Conservation (phyloP, 2,329 filamentous ascomycete genomes). For the Ascochyta clinopodiicola region DNA sequence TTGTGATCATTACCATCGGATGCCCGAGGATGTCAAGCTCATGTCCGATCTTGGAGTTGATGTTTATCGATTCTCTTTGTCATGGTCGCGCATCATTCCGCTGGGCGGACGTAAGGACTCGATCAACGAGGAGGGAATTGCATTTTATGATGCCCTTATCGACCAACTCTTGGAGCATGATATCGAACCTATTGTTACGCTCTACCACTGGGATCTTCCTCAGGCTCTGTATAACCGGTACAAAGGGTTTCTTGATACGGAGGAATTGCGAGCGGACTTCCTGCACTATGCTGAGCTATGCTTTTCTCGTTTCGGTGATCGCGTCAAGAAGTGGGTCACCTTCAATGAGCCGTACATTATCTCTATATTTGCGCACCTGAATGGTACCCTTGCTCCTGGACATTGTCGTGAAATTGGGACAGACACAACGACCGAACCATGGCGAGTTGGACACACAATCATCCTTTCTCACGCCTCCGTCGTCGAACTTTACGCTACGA, state of each 20-base stretch:
- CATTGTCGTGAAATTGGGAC: not conserved
- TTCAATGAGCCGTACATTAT: conserved; percentile 57
- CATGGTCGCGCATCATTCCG: conserved; percentile 25
- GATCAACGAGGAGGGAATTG: conserved; percentile 21
- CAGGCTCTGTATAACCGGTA: conserved; percentile 19
- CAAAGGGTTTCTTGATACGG: conserved; percentile 24
- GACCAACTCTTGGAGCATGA: conserved; percentile 18
- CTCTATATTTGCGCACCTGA: conserved; percentile 57
- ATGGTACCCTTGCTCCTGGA: conserved; percentile 4
- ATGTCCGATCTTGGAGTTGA: conserved; percentile 20
- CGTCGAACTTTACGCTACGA: conserved; percentile 23
- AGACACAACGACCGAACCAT: conserved; percentile 11
- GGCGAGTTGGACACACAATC: conserved; percentile 2
- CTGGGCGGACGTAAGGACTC: conserved; percentile 19
- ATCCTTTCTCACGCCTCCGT: conserved; percentile 59
- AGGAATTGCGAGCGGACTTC: conserved; percentile 35
- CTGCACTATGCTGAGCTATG: conserved; percentile 48
- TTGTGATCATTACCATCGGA: conserved; percentile 48
- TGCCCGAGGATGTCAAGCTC: conserved; percentile 52
- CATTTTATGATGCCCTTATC: conserved; percentile 20
- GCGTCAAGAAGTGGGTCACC: conserved; percentile 51
- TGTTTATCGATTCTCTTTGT: conserved; percentile 23
- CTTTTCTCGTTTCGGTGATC: conserved; percentile 47
- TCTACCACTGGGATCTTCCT: conserved; percentile 26
- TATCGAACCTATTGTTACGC: conserved; percentile 23